Evolutionary conservation across 805 yeast genomes (phyloP).

Genomic region (Cyberlindnera subsufficiens): DNA sequence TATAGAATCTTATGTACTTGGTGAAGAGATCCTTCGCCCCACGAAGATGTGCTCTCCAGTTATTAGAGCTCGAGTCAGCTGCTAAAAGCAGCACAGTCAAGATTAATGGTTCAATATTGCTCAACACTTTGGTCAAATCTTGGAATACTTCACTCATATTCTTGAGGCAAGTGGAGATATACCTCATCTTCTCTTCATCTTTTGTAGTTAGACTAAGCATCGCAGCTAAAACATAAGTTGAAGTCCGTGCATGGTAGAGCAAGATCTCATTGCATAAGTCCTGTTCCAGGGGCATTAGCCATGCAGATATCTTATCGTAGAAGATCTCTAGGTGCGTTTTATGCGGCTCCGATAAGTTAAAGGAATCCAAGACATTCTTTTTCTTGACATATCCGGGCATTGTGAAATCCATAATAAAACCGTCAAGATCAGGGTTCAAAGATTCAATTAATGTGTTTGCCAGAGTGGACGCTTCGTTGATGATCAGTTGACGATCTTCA

Average conservation of each 20-base stretch:
- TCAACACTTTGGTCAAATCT: constrained; percentile 33
- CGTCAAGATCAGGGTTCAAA: constrained; percentile 14
- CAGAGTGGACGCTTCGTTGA: constrained; percentile 17
- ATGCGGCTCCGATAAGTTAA: constrained; percentile 19
- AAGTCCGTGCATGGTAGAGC: constrained; percentile 39
- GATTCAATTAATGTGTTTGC: constrained; percentile 22
- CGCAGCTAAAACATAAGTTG: constrained; percentile 50
- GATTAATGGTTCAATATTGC: constrained; percentile 61
- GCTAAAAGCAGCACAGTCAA: constrained; percentile 62
- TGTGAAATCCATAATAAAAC: constrained; percentile 14
- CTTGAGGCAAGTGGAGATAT: constrained; percentile 45
- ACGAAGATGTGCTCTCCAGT: constrained; percentile 62
- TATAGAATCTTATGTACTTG: constrained; percentile 32
- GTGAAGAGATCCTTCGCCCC: constrained; percentile 61
- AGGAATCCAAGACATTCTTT: constrained; percentile 17
- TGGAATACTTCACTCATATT: constrained; percentile 33
- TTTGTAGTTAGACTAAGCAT: constrained; percentile 52
- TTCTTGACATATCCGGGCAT: constrained; percentile 15
- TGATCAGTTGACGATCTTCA: constrained; percentile 12
- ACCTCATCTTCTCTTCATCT: constrained; percentile 32
- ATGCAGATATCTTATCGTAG: constrained; percentile 18
- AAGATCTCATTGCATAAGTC: constrained; percentile 47
- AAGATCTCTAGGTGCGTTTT: constrained; percentile 17
- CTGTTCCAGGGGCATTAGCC: constrained; percentile 25
- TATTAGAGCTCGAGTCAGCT: constrained; percentile 45